Conservation (phyloP, 2,329 filamentous ascomycete genomes). For the Dothideomycetes sp. region DNA sequence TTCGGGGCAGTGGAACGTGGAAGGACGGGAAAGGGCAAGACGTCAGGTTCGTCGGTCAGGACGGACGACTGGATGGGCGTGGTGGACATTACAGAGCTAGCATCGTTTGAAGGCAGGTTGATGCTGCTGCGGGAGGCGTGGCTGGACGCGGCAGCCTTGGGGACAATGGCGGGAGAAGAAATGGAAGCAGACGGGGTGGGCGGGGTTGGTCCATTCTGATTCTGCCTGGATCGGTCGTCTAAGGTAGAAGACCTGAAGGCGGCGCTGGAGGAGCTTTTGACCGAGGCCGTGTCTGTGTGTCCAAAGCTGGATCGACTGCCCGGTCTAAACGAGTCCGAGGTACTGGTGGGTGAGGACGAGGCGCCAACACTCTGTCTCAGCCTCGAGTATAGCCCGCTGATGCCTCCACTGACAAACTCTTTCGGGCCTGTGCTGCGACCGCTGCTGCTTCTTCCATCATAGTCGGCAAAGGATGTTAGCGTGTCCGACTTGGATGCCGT, state of each 20-base stretch:
- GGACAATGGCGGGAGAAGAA: not conserved
- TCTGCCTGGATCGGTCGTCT: too few species aligned
- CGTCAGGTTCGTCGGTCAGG: not conserved
- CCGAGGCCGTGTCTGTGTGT: slow-evolving; percentile 17
- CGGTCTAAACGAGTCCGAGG: slow-evolving; percentile 52
- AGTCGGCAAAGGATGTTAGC: slow-evolving; percentile 90
- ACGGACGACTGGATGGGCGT: slow-evolving; percentile 4
- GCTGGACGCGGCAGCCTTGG: slow-evolving; percentile 3
- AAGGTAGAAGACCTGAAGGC: not conserved
- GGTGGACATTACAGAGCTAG: slow-evolving; percentile 1
- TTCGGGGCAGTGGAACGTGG: too few species aligned
- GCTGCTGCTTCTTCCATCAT: slow-evolving; percentile 48
- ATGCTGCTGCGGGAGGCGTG: slow-evolving; percentile 3
- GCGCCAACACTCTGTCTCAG: slow-evolving; percentile 42
- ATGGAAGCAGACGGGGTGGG: too few species aligned
- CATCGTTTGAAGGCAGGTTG: slow-evolving; percentile 1
- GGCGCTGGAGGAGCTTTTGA: slow-evolving; percentile 11
- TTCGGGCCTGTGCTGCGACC: slow-evolving; percentile 18
- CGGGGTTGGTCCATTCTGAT: not conserved
- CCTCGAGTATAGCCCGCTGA: slow-evolving; percentile 81
- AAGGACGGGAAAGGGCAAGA: too few species aligned
- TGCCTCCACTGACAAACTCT: slow-evolving; percentile 26
- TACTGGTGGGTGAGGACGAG: slow-evolving; percentile 1
- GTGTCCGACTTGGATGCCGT: slow-evolving; percentile 75
- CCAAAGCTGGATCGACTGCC: slow-evolving; percentile 29